These are phyloP conservation scores for Rubia yunnanensis DNA, from an alignment of 257 asterid genomes.

Conservation along the genomic window DNA sequence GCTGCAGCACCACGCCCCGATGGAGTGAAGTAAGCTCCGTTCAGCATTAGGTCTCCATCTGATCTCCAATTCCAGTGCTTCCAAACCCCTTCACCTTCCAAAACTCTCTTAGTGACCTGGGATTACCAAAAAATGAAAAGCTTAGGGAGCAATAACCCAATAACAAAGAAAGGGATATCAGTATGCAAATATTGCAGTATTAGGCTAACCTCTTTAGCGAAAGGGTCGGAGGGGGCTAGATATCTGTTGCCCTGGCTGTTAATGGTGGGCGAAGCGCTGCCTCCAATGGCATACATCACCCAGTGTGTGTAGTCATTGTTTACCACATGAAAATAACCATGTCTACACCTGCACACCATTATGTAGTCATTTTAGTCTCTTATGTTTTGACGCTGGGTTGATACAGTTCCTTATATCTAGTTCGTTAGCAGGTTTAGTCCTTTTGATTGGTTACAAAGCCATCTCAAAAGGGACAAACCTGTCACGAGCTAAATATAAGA, in stretches of 20 bases:
- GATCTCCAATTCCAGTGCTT: conserved; percentile 93
- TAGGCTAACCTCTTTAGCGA: conserved; percentile 62
- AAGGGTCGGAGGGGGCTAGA: conserved; percentile 66
- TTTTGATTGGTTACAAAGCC: too few relatives aligned
- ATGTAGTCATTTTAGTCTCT: too few relatives aligned
- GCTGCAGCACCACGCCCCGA: conserved; percentile 67
- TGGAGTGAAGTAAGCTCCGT: conserved; percentile 71
- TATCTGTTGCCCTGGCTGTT: conserved; percentile 93
- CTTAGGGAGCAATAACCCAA: background rate
- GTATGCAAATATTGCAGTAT: too few relatives aligned
- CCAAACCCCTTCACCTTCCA: conserved; percentile 31
- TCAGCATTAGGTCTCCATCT: conserved; percentile 84
- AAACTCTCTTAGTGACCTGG: conserved; percentile 76
- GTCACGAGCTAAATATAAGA: too few relatives aligned
- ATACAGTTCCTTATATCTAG: too few relatives aligned
- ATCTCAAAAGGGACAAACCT: too few relatives aligned
- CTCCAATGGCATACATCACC: conserved; percentile 96
- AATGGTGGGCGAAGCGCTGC: conserved; percentile 91
- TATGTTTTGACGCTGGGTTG: too few relatives aligned
- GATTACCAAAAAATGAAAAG: background rate
- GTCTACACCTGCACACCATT: conserved; percentile 64
- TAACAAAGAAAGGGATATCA: background rate
- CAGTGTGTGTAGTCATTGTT: conserved; percentile 91
- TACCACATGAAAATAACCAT: conserved; percentile 87
- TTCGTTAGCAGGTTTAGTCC: too few relatives aligned